Percentiles rank a stretch among this genome's conserved stretches.
Conservation (phyloP, 768 basidiomycete species). For the Royoungia palumana region DNA sequence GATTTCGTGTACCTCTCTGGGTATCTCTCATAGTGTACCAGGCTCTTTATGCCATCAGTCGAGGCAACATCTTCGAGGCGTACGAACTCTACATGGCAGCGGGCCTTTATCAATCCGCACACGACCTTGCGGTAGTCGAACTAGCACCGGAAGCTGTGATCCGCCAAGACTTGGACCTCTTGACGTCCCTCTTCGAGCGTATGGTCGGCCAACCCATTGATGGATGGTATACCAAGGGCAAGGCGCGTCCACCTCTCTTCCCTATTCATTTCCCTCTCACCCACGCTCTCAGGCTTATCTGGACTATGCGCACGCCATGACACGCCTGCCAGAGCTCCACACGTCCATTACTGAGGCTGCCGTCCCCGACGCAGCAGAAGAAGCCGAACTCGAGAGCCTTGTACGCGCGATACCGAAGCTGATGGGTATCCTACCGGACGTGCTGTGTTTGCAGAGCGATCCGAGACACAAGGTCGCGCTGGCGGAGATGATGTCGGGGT, state of each 20-base stretch:
- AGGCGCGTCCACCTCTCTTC: conserved; percentile 44
- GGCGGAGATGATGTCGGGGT: conserved; percentile 65
- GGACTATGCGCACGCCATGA: conserved; percentile 68
- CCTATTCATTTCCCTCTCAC: conserved; percentile 4
- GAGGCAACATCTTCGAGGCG: conserved; percentile 63
- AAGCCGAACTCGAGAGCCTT: conserved; percentile 58
- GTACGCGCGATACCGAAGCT: conserved; percentile 58
- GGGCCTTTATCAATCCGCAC: conserved; percentile 67
- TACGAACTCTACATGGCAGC: conserved; percentile 77
- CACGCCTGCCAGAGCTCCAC: conserved; percentile 53
- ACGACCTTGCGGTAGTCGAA: conserved; percentile 79
- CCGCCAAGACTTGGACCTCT: conserved; percentile 47
- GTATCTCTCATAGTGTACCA: conserved; percentile 26
- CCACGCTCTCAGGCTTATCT: conserved; percentile 50
- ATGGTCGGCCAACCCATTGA: conserved; percentile 58
- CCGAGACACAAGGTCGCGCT: conserved; percentile 67
- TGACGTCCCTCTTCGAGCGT: conserved; percentile 64
- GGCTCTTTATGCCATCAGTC: conserved; percentile 64
- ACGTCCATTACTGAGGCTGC: conserved; percentile 41
- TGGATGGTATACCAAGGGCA: conserved; percentile 81
- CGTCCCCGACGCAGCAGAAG: conserved; percentile 44
- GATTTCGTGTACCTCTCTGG: background rate
- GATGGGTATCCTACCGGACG: conserved; percentile 65
- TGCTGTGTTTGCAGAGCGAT: conserved; percentile 55
- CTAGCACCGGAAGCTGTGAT: conserved; percentile 88